Conservation (phyloP, 371 early-diverging fungal genomes). For the Mucor circinelloides region DNA sequence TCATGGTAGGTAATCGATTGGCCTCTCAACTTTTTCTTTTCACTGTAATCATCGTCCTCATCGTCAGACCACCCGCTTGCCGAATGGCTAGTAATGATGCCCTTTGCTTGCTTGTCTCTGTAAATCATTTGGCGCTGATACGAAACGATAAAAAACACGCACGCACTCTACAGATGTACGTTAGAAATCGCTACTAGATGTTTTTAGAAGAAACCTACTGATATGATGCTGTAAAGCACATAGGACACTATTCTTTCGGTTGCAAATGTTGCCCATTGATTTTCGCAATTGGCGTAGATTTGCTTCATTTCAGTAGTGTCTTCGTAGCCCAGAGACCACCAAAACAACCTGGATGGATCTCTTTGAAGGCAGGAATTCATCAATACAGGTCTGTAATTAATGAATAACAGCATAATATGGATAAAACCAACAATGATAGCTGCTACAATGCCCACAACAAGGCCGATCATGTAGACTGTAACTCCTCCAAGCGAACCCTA, state of each 20-base stretch:
- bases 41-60: not conserved
- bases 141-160: not conserved
- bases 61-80: slow-evolving; percentile 16
- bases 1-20: slow-evolving; percentile 10
- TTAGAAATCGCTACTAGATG: not conserved
- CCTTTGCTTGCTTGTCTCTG: slow-evolving; percentile 5
- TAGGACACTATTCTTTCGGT: slow-evolving; percentile 25
- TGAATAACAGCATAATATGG: slow-evolving; percentile 27
- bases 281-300: slow-evolving; percentile 5
- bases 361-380: slow-evolving; percentile 30
- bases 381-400: slow-evolving; percentile 11
- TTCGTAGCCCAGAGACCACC: slow-evolving; percentile 22
- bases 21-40: not conserved
- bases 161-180: not conserved
- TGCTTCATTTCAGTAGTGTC: slow-evolving; percentile 15
- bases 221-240: slow-evolving; percentile 15
- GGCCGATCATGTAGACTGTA: slow-evolving; percentile 8
- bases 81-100: not conserved
- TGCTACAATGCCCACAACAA: slow-evolving; percentile 3
- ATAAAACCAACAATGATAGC: slow-evolving; percentile 22
- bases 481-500: slow-evolving; percentile 14
- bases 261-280: slow-evolving; percentile 20
- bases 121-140: slow-evolving; percentile 4
- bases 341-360: slow-evolving; percentile 17
- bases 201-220: slow-evolving; percentile 5